Conservation (phyloP, 371 early-diverging fungal species). For the Hamiltosporidium magnivora region DNA sequence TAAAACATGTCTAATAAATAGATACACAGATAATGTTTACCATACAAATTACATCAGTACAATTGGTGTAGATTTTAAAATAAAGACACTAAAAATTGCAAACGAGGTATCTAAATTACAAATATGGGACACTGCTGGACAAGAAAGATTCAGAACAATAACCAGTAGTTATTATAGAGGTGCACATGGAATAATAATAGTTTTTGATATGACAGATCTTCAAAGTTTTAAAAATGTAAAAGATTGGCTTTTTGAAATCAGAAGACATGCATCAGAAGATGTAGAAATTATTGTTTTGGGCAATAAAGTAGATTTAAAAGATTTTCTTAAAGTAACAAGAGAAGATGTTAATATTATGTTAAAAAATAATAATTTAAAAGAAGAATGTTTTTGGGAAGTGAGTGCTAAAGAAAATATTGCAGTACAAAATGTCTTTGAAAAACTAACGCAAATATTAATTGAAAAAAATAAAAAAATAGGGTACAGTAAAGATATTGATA, state of each 20-base stretch:
- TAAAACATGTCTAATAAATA: slow-evolving; percentile 80
- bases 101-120: slow-evolving; percentile 81
- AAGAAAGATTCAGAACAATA: slow-evolving; percentile 94
- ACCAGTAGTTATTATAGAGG: slow-evolving; percentile 96
- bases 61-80: slow-evolving; percentile 99
- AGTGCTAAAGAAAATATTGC: slow-evolving; percentile 45
- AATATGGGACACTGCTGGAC: slow-evolving; percentile 99
- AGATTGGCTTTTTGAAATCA: slow-evolving; percentile 93
- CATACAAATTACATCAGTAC: slow-evolving; percentile 85
- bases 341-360: slow-evolving; percentile 42
- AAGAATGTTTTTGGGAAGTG: slow-evolving; percentile 25
- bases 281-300: slow-evolving; percentile 92
- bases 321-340: slow-evolving; percentile 24
- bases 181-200: slow-evolving; percentile 91
- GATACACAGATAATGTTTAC: slow-evolving; percentile 93
- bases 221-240: slow-evolving; percentile 84
- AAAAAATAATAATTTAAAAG: slow-evolving; percentile 17
- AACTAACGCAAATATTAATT: slow-evolving; percentile 19
- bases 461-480: slow-evolving; percentile 14
- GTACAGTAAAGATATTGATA: not conserved
- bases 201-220: slow-evolving; percentile 94
- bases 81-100: slow-evolving; percentile 76
- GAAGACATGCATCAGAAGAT: slow-evolving; percentile 81
- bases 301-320: slow-evolving; percentile 78
- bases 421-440: slow-evolving; percentile 31